Evolutionary conservation across 257 asterid species (phyloP), one percentile per base, ranked within the genome.

Genomic region (Verbascum thapsus): DNA sequence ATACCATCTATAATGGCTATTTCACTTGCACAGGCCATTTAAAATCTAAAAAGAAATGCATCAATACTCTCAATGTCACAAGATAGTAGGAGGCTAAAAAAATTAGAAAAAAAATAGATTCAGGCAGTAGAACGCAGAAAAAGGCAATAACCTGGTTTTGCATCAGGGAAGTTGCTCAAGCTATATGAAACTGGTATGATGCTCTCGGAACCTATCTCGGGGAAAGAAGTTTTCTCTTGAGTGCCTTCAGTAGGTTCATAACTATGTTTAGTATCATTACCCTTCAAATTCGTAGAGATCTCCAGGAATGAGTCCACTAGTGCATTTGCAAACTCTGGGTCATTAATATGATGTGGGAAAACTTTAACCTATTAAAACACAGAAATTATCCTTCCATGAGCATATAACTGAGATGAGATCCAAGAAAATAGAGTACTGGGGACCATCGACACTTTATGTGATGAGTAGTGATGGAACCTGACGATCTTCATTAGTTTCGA

Each of bases 301-400:
- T 87, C 85, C 72, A 89, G 66, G 84, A 89, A 89, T 10, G 91
- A 87, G 69, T 89, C 95, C 57, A 79, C 96, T 53, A 92, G 72
- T 45, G 88, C 86, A 73, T 85, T 83, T 63, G 96, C 96, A 68
- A 92, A 92, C 80, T 89, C 91, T 58, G 32, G 65, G 42, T 92
- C 96, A 60, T 92, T 89, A 70, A 92, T 92, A 76, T 92, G 94
- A 72, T 87, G 80, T 23, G 90, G 95, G 48, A 80, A 73, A 64
- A 74, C 78, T 79, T 87, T 83, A 47, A 89, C 95, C 99, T 89
- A 78, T 61, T 16, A 68, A 41, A 47, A 71, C 69, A 72, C 49
- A 66, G 13, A 53, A 70, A 30, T 35, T 55, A 20, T 44, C 39
- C 10, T 9, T 62, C 58, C 42, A 53, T 41, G 38, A 50, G 55